phyloP scores from a whole-genome alignment of 495 filamentous ascomycete species.

The Sordaria brevicollis region DNA sequence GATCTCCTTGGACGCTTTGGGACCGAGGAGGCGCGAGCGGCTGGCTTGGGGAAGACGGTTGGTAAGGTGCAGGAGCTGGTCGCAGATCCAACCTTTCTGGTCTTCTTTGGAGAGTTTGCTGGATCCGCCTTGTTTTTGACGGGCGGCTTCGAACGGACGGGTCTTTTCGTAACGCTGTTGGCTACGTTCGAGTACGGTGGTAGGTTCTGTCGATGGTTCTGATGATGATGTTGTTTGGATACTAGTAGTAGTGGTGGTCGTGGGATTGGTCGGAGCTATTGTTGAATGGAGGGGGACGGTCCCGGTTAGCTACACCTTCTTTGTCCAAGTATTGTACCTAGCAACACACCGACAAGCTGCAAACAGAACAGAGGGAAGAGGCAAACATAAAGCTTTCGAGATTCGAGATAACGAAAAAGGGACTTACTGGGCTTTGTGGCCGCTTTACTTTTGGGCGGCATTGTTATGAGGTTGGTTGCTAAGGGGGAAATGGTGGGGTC shows the following conservation, averaged over 20 bases:
- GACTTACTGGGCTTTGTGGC: slow-evolving; percentile 20
- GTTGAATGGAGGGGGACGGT: not conserved
- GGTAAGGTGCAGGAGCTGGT: slow-evolving; percentile 18
- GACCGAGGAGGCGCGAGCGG: slow-evolving; percentile 20
- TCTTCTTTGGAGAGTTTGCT: slow-evolving; percentile 26
- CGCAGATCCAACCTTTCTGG: slow-evolving; percentile 20
- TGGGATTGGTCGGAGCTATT: not conserved
- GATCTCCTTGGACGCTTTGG: slow-evolving; percentile 37
- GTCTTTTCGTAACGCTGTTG: slow-evolving; percentile 25
- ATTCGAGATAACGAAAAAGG: not conserved
- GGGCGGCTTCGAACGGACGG: slow-evolving; percentile 22
- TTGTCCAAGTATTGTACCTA: not conserved
- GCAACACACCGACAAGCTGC: not conserved
- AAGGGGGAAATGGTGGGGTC: not conserved
- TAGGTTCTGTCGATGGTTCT: slow-evolving; percentile 5
- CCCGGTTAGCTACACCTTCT: not conserved
- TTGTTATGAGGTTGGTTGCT: slow-evolving; percentile 11
- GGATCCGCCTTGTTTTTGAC: slow-evolving; percentile 20
- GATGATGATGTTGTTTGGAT: not conserved
- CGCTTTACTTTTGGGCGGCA: slow-evolving; percentile 25
- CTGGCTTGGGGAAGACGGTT: slow-evolving; percentile 17
- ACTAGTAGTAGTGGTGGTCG: not conserved
- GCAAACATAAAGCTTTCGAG: not conserved
- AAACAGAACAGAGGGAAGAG: not conserved
- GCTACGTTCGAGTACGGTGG: slow-evolving; percentile 27